Evolutionary conservation across 73 alveolate genomes (phyloP), one percentile per base, ranked within the genome.

Genomic region (Tetrahymena thermophila): DNA sequence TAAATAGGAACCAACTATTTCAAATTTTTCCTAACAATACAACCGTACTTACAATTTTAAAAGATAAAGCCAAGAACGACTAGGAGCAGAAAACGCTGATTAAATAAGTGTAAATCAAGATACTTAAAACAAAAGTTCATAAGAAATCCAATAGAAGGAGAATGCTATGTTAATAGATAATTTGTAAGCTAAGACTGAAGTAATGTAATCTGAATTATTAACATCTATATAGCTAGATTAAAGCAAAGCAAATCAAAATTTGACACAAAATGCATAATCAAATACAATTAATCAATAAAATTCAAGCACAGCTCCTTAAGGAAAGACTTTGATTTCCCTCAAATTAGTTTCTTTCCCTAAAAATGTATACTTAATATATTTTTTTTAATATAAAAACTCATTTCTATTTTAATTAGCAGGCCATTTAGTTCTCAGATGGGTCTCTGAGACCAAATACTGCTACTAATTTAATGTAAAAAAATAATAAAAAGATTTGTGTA

Each of bases 361-460:
- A 31, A 71, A 71, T 71, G 37, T 28, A 28, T n/a, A 13, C 5
- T 28, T n/a, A 71, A 71, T 71, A 17, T 71, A 9, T 19, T 34
- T n/a, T 71, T 71, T 71, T n/a, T 28, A 28, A 25, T 71, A 71
- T 71, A 28, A 28, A 71, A 71, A 23, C 11, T 11, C 13, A 71
- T 71, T 25, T 31, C 0, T 31, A 8, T 19, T 28, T 71, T 28
- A 71, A 71, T 23, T 3, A 71, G 89, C 89, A 71, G 89, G n/a
- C 35, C 35, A 71, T 71, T 71, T 71, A 71, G 89, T 71, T 28
- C 89, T 71, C 89, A 71, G 89, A 71, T n/a, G 89, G 89, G 89
- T 71, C 89, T 71, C 89, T 71, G 89, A 71, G 89, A 71, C 89
- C 89, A 71, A 71, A 71, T 71, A 71, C 89, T 71, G 89, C 89